Evolutionary conservation across 345 rosid genomes (phyloP).

Genomic region (Linum trigynum): DNA sequence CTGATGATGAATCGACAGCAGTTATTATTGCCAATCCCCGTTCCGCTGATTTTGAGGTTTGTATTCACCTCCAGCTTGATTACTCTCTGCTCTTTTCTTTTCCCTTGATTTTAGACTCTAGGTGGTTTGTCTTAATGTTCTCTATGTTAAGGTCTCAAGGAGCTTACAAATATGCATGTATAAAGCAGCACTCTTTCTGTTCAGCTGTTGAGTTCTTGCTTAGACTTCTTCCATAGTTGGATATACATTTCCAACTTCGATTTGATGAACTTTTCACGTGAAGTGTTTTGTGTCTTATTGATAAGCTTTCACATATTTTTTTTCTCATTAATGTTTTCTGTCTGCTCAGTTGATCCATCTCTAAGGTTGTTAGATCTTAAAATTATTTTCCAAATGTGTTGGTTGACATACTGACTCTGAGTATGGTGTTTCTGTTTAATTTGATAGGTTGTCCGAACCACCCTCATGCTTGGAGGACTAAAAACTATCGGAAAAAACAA

Average conservation of each 20-base stretch:
- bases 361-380: no score
- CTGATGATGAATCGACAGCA: constrained; percentile 46
- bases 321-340: no score
- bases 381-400: background rate
- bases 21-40: constrained; percentile 75
- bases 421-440: background rate
- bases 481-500: constrained; percentile 79
- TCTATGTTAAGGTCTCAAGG: background rate
- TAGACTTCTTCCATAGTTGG: no score
- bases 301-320: no score
- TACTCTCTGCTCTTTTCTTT: background rate
- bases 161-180: no score
- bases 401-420: background rate
- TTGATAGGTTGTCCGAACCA: constrained; percentile 61
- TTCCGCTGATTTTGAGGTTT: constrained; percentile 90
- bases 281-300: no score
- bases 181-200: no score
- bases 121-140: background rate
- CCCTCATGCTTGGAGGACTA: constrained; percentile 84
- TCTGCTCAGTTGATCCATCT: no score
- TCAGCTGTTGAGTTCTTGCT: no score
- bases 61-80: constrained; percentile 2
- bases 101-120: background rate
- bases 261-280: no score
- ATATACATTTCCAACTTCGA: no score